A percentile compares a stretch with the other conserved stretches of the same genome.
Evolutionary conservation across 2,329 filamentous ascomycete genomes (phyloP).

Genomic region (Monosporascus sp.): DNA sequence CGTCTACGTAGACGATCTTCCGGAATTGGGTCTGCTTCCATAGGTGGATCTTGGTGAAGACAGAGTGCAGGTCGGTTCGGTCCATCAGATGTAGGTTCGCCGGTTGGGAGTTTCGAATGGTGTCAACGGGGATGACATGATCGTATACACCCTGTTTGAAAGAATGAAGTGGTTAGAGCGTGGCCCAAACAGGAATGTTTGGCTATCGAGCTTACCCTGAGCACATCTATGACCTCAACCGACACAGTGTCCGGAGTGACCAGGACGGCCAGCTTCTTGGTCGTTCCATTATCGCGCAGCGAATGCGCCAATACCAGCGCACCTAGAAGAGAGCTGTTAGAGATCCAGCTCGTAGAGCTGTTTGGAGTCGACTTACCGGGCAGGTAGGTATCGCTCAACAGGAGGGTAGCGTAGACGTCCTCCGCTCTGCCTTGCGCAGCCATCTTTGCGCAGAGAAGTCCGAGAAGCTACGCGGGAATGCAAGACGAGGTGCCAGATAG

Average conservation of each 20-base stretch:
- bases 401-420: slow-evolving; percentile 62
- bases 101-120: slow-evolving; percentile 70
- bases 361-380: slow-evolving; percentile 58
- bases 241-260: slow-evolving; percentile 78
- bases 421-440: slow-evolving; percentile 29
- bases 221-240: slow-evolving; percentile 67
- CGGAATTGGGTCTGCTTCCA: slow-evolving; percentile 90
- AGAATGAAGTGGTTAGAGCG: slow-evolving; percentile 15
- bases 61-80: slow-evolving; percentile 80
- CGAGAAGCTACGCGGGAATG: not conserved
- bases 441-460: slow-evolving; percentile 17
- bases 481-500: not conserved
- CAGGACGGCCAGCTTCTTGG: slow-evolving; percentile 79
- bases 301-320: slow-evolving; percentile 93
- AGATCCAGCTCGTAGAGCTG: slow-evolving; percentile 6
- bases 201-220: slow-evolving; percentile 54
- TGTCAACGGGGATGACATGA: slow-evolving; percentile 78
- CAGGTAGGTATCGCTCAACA: slow-evolving; percentile 87
- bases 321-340: slow-evolving; percentile 47
- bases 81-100: slow-evolving; percentile 90
- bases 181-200: not conserved
- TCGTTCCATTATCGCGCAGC: slow-evolving; percentile 81
- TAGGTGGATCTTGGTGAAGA: slow-evolving; percentile 93
- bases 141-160: slow-evolving; percentile 70
- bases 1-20: slow-evolving; percentile 91